A percentile compares a stretch with the other conserved stretches of the same genome.
These are phyloP conservation scores for Arachis stenosperma DNA, from an alignment of 306 rosid species.

Conservation along the genomic window DNA sequence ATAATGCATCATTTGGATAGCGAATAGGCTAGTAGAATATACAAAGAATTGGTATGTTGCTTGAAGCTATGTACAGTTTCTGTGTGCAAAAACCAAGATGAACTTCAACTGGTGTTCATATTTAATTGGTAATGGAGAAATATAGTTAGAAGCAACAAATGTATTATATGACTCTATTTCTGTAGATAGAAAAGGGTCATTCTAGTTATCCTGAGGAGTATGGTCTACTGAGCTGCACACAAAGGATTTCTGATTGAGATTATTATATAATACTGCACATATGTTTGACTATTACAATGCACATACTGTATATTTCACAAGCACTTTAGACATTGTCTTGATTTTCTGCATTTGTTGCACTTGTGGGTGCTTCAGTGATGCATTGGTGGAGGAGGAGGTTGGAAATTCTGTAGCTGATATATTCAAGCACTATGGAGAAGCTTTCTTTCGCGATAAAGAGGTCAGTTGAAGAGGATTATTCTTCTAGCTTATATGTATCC, in stretches of 20 bases:
- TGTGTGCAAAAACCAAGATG: conserved; percentile 16
- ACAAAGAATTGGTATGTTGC: conserved; percentile 19
- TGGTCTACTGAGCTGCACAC: conserved; percentile 19
- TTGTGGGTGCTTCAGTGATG: conserved; percentile 64
- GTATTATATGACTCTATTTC: conserved; percentile 4
- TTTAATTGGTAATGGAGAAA: conserved; percentile 17
- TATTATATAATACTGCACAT: conserved; percentile 5
- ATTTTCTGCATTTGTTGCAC: conserved; percentile 34
- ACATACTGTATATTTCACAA: conserved; percentile 22
- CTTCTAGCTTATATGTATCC: conserved; percentile 23
- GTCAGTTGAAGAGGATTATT: conserved; percentile 52
- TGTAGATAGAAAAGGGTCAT: conserved; percentile 22
- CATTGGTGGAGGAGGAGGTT: conserved; percentile 73
- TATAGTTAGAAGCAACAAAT: neutral
- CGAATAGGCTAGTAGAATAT: conserved; percentile 7
- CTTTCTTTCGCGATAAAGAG: conserved; percentile 86
- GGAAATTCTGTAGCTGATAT: conserved; percentile 85
- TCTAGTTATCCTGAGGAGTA: conserved; percentile 20
- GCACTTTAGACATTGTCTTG: conserved; percentile 30
- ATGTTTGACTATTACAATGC: neutral
- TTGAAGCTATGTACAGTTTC: conserved; percentile 15
- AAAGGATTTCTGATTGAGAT: conserved; percentile 34
- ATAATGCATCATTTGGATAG: neutral
- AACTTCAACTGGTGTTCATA: conserved; percentile 31
- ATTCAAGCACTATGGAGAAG: conserved; percentile 82